Evolutionary conservation across 306 rosid species (phyloP).

Genomic region (Bauhinia variegata): DNA sequence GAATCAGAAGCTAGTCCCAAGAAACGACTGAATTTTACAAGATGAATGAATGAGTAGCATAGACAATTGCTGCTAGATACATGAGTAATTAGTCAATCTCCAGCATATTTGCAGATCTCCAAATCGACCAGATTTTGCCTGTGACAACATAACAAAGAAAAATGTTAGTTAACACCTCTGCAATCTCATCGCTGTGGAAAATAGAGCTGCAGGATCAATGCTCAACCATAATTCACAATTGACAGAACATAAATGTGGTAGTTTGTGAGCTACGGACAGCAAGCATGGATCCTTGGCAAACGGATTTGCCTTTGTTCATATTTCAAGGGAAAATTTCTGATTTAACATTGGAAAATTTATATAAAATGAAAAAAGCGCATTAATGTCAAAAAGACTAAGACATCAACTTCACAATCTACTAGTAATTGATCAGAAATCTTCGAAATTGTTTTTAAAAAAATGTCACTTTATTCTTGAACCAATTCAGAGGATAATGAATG

Average conservation of each 20-base stretch:
- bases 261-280: too few relatives aligned
- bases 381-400: not conserved
- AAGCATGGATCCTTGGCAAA: too few relatives aligned
- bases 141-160: not conserved
- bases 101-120: not conserved
- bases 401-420: not conserved
- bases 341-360: not conserved
- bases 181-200: not conserved
- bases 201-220: not conserved
- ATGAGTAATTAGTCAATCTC: constrained; percentile 14
- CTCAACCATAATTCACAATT: constrained; percentile 1
- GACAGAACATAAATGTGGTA: not conserved
- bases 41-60: not conserved
- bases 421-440: not conserved
- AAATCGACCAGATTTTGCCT: constrained; percentile 6
- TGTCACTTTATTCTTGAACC: too few relatives aligned
- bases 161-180: not conserved
- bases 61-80: not conserved
- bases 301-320: not conserved
- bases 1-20: not conserved
- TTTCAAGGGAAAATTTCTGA: not conserved
- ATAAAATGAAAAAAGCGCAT: not conserved
- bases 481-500: not conserved
- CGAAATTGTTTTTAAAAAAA: not conserved
- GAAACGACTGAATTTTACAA: not conserved